These are phyloP conservation scores for Aleurites moluccanus DNA, from an alignment of 441 rosid species.

Conservation along the genomic window DNA sequence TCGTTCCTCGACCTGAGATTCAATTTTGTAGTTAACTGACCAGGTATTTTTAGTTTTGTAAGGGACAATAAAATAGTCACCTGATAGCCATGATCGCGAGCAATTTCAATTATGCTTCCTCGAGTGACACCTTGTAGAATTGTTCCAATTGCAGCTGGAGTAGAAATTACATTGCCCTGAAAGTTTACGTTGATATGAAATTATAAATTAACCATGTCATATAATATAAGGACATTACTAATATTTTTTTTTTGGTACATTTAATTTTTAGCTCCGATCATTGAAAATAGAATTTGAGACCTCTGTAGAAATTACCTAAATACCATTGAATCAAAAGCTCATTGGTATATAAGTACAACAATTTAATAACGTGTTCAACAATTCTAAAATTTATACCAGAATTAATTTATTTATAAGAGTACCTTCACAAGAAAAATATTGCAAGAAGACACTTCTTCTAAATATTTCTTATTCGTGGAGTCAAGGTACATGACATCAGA, in stretches of 20 bases:
- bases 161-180: slow-evolving; percentile 67
- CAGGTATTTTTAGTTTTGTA: too few relatives aligned
- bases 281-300: too few relatives aligned
- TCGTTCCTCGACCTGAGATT: slow-evolving; percentile 64
- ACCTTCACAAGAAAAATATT: slow-evolving; percentile 82
- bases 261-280: too few relatives aligned
- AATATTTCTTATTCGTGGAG: slow-evolving; percentile 50
- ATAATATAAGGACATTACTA: too few relatives aligned
- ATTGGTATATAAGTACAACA: too few relatives aligned
- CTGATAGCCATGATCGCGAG: slow-evolving; percentile 68
- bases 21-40: not conserved
- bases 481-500: slow-evolving; percentile 88
- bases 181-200: not conserved
- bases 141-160: slow-evolving; percentile 75
- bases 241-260: too few relatives aligned
- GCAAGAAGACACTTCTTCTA: slow-evolving; percentile 92
- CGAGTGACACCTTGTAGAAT: slow-evolving; percentile 85
- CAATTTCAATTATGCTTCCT: slow-evolving; percentile 73
- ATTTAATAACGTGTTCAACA: not conserved
- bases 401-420: not conserved
- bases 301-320: too few relatives aligned
- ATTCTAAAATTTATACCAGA: not conserved
- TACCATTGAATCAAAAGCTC: too few relatives aligned
- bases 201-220: too few relatives aligned
- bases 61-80: slow-evolving; percentile 28